A percentile compares a stretch with the other conserved stretches of the same genome.
These are phyloP conservation scores for Scutellaria galericulata DNA, from an alignment of 257 asterid species.

Conservation along the genomic window DNA sequence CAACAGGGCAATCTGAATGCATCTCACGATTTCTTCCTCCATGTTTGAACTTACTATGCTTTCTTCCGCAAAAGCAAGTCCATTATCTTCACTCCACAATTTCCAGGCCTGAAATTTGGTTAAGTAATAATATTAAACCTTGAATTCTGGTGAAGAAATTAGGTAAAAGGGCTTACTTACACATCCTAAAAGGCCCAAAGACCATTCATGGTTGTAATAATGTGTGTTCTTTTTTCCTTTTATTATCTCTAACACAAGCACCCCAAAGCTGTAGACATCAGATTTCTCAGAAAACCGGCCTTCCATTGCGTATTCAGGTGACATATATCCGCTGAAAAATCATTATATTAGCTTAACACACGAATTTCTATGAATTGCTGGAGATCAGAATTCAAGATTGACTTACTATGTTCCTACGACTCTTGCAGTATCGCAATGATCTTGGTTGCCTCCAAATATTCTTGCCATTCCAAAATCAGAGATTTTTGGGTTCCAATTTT, in stretches of 20 bases:
- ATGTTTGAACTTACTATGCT: conserved; percentile 23
- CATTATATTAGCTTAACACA: neutral
- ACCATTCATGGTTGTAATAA: conserved; percentile 22
- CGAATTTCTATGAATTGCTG: neutral
- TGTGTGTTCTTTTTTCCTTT: conserved; percentile 33
- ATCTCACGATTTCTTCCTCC: conserved; percentile 34
- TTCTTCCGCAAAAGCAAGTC: conserved; percentile 39
- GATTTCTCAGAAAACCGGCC: conserved; percentile 44
- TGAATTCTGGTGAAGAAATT: neutral
- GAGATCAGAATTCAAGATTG: neutral
- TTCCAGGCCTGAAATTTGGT: conserved; percentile 26
- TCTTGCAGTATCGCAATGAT: conserved; percentile 20
- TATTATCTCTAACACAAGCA: conserved; percentile 25
- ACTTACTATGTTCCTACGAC: conserved; percentile 46
- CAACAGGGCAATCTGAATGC: conserved; percentile 51
- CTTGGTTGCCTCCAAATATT: conserved; percentile 28
- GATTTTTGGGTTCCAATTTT: conserved; percentile 28
- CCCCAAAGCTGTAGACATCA: conserved; percentile 33
- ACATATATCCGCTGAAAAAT: conserved; percentile 31
- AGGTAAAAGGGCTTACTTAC: neutral
- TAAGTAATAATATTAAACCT: neutral
- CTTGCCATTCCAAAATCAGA: conserved; percentile 32
- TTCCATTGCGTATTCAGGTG: conserved; percentile 35
- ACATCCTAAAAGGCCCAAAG: conserved; percentile 26
- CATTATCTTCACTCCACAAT: conserved; percentile 35